phyloP scores from a whole-genome alignment of 225 moss, liverwort and hornwort genomes.

The Bryoerythrophyllum caledonicum region DNA sequence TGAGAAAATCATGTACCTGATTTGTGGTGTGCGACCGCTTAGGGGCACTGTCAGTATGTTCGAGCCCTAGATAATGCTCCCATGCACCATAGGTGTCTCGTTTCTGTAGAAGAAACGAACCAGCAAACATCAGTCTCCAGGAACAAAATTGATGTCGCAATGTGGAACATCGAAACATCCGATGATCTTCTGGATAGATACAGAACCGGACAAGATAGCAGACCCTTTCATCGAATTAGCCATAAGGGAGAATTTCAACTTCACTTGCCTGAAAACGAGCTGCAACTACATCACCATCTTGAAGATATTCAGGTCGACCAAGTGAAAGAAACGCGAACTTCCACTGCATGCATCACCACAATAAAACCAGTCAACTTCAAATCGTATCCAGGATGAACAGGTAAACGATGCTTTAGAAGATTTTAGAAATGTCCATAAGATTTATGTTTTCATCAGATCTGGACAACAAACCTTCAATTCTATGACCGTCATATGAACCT shows the following conservation, averaged over 20 bases:
- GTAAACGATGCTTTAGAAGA: background rate
- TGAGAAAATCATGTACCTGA: constrained; percentile 49
- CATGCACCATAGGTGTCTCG: constrained; percentile 98
- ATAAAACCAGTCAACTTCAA: background rate
- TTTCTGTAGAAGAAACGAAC: constrained; percentile 50
- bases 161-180: background rate
- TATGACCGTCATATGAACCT: background rate
- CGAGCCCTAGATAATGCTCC: constrained; percentile 98
- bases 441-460: background rate
- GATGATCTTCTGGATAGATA: background rate
- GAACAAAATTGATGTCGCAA: background rate
- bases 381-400: constrained; percentile 1
- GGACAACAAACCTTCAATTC: background rate
- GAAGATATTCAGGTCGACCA: constrained; percentile 94
- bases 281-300: constrained; percentile 90
- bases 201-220: background rate
- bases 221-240: background rate
- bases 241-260: background rate
- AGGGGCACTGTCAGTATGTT: constrained; percentile 95
- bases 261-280: constrained; percentile 89
- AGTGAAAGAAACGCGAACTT: constrained; percentile 97
- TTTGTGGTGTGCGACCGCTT: constrained; percentile 90
- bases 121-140: background rate
- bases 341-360: constrained; percentile 65
- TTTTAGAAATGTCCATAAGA: background rate